phyloP scores from a whole-genome alignment of 306 rosid genomes.

The Cucurbita moschata region DNA sequence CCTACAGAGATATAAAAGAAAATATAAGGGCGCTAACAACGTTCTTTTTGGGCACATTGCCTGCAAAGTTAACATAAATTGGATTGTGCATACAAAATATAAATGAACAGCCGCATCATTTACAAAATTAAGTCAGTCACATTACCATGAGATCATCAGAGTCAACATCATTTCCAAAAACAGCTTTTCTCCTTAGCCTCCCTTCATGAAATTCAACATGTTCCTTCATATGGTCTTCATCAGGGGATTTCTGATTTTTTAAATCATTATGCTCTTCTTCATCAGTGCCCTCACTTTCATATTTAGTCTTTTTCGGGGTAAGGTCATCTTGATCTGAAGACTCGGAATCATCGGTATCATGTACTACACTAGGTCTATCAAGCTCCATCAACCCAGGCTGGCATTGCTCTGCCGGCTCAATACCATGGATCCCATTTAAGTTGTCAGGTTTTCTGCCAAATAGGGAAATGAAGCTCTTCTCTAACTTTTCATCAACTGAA shows the following conservation, averaged over 20 bases:
- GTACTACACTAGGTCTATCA: slow-evolving; percentile 21
- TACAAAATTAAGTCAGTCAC: not conserved
- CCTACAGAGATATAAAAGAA: slow-evolving; percentile 30
- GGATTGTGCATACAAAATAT: not conserved
- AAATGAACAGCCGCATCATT: not conserved
- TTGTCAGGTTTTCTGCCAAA: slow-evolving; percentile 31
- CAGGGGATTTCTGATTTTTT: slow-evolving; percentile 12
- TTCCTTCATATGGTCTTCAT: slow-evolving; percentile 35
- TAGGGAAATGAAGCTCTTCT: slow-evolving; percentile 42
- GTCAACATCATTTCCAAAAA: slow-evolving; percentile 45
- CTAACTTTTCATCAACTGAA: slow-evolving; percentile 69
- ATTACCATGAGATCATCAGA: slow-evolving; percentile 40
- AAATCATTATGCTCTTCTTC: slow-evolving; percentile 22
- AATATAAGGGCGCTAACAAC: not conserved
- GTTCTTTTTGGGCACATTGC: not conserved
- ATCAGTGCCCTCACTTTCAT: slow-evolving; percentile 10
- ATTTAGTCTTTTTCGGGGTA: slow-evolving; percentile 6
- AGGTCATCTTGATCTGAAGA: slow-evolving; percentile 38
- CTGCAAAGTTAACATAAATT: not conserved
- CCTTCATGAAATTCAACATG: slow-evolving; percentile 60
- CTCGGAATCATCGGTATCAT: slow-evolving; percentile 26
- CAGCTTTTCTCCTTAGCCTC: slow-evolving; percentile 56
- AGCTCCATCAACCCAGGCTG: slow-evolving; percentile 14
- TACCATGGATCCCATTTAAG: slow-evolving; percentile 9
- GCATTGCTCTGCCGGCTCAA: slow-evolving; percentile 21